Evolutionary conservation across 208 protist genomes (phyloP).

Genomic region (Trypanosoma boissoni): DNA sequence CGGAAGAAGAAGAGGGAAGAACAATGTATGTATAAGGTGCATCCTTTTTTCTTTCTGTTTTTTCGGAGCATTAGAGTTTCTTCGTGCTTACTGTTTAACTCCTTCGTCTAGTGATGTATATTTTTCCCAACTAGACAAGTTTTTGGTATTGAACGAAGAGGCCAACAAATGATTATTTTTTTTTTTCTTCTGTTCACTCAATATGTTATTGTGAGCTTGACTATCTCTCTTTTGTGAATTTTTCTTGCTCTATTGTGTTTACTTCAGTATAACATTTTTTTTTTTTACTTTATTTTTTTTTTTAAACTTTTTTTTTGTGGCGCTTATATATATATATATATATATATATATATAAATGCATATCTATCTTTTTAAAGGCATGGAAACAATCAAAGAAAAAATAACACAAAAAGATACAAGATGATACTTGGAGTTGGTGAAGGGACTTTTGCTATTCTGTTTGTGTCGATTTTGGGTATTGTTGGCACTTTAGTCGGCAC

Average conservation of each 20-base stretch:
- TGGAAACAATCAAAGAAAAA: background rate
- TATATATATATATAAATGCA: conserved; percentile 4
- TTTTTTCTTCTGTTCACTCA: no score
- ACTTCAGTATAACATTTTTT: background rate
- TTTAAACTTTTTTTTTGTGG: conserved; percentile 4
- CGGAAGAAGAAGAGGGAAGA: background rate
- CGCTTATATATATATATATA: background rate
- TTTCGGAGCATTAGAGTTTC: conserved; percentile 4
- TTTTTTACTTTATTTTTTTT: conserved; percentile 26
- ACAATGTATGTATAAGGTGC: background rate
- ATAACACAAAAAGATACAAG: background rate
- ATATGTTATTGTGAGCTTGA: no score
- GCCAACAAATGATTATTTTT: no score
- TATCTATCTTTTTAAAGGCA: conserved; percentile 1
- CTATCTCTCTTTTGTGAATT: background rate
- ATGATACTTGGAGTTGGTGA: conserved; percentile 72
- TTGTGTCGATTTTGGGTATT: conserved; percentile 49
- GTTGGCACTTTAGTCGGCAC: conserved; percentile 40
- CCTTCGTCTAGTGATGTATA: no score
- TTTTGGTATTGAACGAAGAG: no score
- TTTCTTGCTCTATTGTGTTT: background rate
- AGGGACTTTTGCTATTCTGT: conserved; percentile 71
- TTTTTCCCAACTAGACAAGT: no score
- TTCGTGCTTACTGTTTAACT: conserved; percentile 10
- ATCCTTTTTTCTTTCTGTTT: conserved; percentile 8